phyloP scores from a whole-genome alignment of 352 stramenopile species.

The Phytophthora citricola region DNA sequence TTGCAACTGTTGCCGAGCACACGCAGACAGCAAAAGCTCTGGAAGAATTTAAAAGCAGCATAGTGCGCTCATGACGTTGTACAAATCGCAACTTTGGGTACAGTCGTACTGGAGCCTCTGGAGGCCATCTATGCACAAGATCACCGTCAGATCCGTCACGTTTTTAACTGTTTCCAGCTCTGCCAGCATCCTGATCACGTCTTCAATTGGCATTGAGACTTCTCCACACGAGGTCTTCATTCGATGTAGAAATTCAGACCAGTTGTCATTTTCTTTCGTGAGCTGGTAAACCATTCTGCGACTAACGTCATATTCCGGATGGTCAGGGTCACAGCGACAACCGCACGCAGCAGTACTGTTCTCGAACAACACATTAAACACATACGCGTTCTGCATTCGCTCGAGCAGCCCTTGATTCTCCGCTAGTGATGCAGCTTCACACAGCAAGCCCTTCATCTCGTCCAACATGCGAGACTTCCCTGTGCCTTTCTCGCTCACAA shows the following conservation, averaged over 20 bases:
- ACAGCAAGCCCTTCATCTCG: slow-evolving; percentile 36
- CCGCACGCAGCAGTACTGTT: background rate
- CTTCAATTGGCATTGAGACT: background rate
- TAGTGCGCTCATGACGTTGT: background rate
- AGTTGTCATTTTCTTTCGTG: background rate
- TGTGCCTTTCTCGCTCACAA: slow-evolving; percentile 25
- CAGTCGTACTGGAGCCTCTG: background rate
- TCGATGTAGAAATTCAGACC: background rate
- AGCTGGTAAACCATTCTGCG: background rate
- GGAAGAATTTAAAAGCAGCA: background rate
- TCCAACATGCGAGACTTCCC: slow-evolving; percentile 37
- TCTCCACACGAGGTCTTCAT: background rate
- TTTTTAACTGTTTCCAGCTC: background rate
- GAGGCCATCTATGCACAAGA: background rate
- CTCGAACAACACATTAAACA: slow-evolving; percentile 13
- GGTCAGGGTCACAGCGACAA: background rate
- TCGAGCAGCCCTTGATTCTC: slow-evolving; percentile 1
- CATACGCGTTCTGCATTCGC: slow-evolving; percentile 12
- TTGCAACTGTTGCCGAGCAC: too few species aligned
- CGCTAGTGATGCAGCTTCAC: slow-evolving; percentile 17
- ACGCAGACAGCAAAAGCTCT: too few species aligned
- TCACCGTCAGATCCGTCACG: background rate
- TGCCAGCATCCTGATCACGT: background rate
- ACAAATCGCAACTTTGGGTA: background rate
- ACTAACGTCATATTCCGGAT: background rate